Base-by-base conservation (phyloP, 2,329 filamentous ascomycete species). In the Parastagonospora nodorum region DNA sequence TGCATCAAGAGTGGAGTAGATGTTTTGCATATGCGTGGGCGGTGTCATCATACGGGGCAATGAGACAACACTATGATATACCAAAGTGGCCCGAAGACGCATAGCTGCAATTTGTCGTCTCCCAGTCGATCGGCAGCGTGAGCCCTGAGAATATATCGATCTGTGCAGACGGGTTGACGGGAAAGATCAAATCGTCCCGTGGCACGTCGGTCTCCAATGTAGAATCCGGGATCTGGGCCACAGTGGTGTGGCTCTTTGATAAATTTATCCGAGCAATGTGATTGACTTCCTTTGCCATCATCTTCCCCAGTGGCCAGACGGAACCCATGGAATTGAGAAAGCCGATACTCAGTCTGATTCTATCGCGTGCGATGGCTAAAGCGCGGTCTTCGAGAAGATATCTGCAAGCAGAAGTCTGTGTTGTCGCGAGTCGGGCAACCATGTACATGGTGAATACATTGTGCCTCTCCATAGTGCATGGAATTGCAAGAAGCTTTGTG, bases 341-440 rank as follows among this genome's bases (percentile, higher is more conserved):
- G 7, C 88, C 89, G 52, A 89, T 90, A 57, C 90, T 92, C 14
- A 96, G 82, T 2, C 87, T 84, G 43, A 96, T 86, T 63, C 86
- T 87, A 73, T 91, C 88, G 46, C 85, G 86, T 48, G 87, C 79
- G 63, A 84, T 85, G 50, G 85, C 84, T 59, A 85, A 82, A 58
- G 84, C 81, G 60, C 84, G 81, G 50, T 81, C 77, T 57, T 69
- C 69, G 11, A 61, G 69, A 29, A 69, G 66, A 53, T 60, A 75
- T 51, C 76, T 76, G 33, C 90, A 96, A 46, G 88, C 88, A 55
- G 88, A 89, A 86, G 72, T 56, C 45, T 73, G 67, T 14, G 67
- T 65, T 9, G 63, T 53, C 12, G 68, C 61, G 12, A 68, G 53
- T 12, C 61, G 60, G 32, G 69, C 68, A 8, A 61, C 49, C 14